Percentiles rank a stretch among this genome's conserved stretches.
Evolutionary conservation across 2,329 filamentous ascomycete species (phyloP).

Genomic region (Cyanodermella asteris): DNA sequence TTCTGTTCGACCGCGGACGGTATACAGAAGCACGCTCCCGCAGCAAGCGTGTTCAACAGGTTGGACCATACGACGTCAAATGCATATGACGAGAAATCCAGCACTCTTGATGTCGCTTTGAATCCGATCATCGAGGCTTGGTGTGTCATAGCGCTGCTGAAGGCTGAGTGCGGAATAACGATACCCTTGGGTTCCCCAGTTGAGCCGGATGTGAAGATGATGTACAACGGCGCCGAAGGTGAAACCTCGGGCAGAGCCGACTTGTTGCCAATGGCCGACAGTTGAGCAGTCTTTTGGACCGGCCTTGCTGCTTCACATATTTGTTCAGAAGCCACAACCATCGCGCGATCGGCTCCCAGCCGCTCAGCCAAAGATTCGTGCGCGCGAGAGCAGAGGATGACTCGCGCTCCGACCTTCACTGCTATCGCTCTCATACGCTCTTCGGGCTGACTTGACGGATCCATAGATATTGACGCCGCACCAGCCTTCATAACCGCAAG

Average conservation of each 20-base stretch:
- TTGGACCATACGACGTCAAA: slow-evolving; percentile 10
- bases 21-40: slow-evolving; percentile 6
- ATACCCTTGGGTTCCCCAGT: slow-evolving; percentile 17
- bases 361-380: not conserved
- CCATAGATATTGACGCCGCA: slow-evolving; percentile 17
- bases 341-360: not conserved
- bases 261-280: not conserved
- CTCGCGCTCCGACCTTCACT: slow-evolving; percentile 18
- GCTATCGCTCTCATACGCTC: slow-evolving; percentile 18
- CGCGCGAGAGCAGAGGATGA: slow-evolving; percentile 4
- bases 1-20: no score
- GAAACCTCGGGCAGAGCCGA: not conserved
- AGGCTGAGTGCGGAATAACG: slow-evolving; percentile 5
- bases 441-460: slow-evolving; percentile 17
- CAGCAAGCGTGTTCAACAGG: slow-evolving; percentile 4
- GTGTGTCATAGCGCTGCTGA: slow-evolving; percentile 4
- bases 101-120: slow-evolving; percentile 28
- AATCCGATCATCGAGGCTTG: slow-evolving; percentile 11
- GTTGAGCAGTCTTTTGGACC: not conserved
- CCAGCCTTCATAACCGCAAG: slow-evolving; percentile 17
- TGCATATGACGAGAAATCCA: slow-evolving; percentile 16
- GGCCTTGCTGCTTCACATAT: no score
- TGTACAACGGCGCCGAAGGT: no score
- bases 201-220: slow-evolving; percentile 16
- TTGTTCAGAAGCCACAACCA: slow-evolving; percentile 9